phyloP scores from a whole-genome alignment of 2,329 filamentous ascomycete genomes.

The Fusarium continuum region DNA sequence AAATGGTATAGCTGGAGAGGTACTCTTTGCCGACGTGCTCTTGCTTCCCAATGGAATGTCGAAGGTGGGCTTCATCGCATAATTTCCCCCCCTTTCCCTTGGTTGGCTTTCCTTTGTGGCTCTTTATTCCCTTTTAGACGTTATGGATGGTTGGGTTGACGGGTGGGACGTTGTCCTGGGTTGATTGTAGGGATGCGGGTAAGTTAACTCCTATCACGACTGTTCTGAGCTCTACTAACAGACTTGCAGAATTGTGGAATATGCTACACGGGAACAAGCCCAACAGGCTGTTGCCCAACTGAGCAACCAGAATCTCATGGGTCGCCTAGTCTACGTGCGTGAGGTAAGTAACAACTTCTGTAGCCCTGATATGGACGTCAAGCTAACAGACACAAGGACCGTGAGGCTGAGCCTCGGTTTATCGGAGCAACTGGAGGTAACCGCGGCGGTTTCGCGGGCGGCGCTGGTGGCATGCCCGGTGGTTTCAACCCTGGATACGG shows the following conservation, averaged over 20 bases:
- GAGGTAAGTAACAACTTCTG: slow-evolving; percentile 70
- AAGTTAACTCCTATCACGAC: slow-evolving; percentile 58
- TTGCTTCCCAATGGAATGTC: slow-evolving; percentile 99
- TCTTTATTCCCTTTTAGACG: slow-evolving; percentile 70
- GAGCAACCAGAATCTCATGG: slow-evolving; percentile 99
- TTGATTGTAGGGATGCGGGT: slow-evolving; percentile 99
- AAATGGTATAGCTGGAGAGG: slow-evolving; percentile 82
- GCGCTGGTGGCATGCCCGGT: slow-evolving; percentile 57
- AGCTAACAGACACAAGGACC: slow-evolving; percentile 69
- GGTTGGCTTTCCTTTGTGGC: slow-evolving; percentile 82
- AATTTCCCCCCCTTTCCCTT: slow-evolving; percentile 69
- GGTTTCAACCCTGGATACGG: slow-evolving; percentile 67
- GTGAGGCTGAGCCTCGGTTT: slow-evolving; percentile 97
- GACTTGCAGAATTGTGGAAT: slow-evolving; percentile 92
- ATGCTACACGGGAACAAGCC: slow-evolving; percentile 98
- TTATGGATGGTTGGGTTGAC: slow-evolving; percentile 98
- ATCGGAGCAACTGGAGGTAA: slow-evolving; percentile 74
- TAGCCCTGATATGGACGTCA: neutral
- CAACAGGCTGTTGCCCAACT: slow-evolving; percentile 96
- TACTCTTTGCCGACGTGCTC: slow-evolving; percentile 99
- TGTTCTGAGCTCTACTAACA: slow-evolving; percentile 45
- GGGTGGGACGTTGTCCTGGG: slow-evolving; percentile 90
- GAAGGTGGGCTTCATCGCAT: slow-evolving; percentile 98
- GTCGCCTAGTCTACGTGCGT: slow-evolving; percentile 96
- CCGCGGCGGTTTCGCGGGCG: slow-evolving; percentile 69